Evolutionary conservation across 2,329 filamentous ascomycete genomes (phyloP), one percentile per base, ranked within the genome.

Genomic region (Dothistroma septosporum): DNA sequence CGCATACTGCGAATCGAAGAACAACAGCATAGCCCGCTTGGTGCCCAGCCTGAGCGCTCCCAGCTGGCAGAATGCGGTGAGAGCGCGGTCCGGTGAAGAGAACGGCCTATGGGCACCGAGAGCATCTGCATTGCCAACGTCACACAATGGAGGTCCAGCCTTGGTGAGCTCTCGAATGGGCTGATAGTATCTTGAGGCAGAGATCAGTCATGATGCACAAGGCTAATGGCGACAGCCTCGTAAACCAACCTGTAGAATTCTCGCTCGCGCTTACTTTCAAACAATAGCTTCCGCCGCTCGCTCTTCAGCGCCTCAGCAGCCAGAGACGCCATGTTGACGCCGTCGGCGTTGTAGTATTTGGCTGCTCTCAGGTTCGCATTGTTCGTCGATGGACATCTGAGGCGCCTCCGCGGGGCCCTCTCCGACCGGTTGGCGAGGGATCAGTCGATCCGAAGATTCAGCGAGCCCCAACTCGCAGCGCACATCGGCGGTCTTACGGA

Each of bases 21-120:
- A 74, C 61, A 81, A 83, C 5, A 85, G 76, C 76, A 84, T 80
- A 31, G 76, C 76, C 35, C 82, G 77, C 61, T 78, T 76, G 41
- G 77, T 76, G 12, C 77, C 74, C 48, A 83, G 73, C 0, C 80
- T 74, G 56, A 83, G 74, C 12, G 81, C 76, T 24, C 78, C 81
- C 32, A 85, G 74, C 68, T 85, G 83, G n/a, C 81, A 76, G 62
- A 80, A 78, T 4, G 78, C 77, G 1, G 78, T 78, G 32, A 83
- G 73, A 22, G 77, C 78, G 28, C 59, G 61, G 55, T 74, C 72
- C 4, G 70, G 69, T 3, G 68, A 74, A 6, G 68, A 69, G 24
- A 67, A 57, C 9, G 71, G 67, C 57, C 47, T 49, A 60, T 73
- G 71, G 16, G 57, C 49, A 41, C 62, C 61, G 28, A 65, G 64